These are phyloP conservation scores for Nyctanthes arbortristis DNA, from an alignment of 257 asterid genomes.

Conservation along the genomic window DNA sequence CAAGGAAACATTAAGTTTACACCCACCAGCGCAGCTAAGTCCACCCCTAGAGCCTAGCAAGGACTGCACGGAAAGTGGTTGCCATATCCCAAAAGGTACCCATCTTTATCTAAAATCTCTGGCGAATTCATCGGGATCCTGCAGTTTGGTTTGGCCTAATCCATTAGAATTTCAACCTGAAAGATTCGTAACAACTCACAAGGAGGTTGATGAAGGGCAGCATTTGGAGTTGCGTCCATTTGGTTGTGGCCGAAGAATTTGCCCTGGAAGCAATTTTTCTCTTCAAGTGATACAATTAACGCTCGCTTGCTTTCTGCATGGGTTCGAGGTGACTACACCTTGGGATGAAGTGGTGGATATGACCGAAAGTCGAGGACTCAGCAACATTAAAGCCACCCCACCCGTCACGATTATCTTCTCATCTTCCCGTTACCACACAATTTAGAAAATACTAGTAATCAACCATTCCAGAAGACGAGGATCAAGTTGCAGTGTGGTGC, in stretches of 20 bases:
- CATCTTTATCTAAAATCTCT: slow-evolving; percentile 25
- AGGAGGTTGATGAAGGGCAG: slow-evolving; percentile 28
- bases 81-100: slow-evolving; percentile 31
- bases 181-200: slow-evolving; percentile 32
- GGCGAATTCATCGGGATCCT: slow-evolving; percentile 37
- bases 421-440: too few species aligned
- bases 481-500: too few species aligned
- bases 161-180: slow-evolving; percentile 31
- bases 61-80: slow-evolving; percentile 28
- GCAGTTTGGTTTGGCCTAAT: slow-evolving; percentile 29
- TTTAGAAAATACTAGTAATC: too few species aligned
- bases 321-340: slow-evolving; percentile 26
- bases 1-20: slow-evolving; percentile 34
- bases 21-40: slow-evolving; percentile 28
- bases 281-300: slow-evolving; percentile 30
- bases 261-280: slow-evolving; percentile 27
- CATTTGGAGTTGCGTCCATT: slow-evolving; percentile 40
- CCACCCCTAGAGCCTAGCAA: slow-evolving; percentile 19
- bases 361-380: slow-evolving; percentile 27
- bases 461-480: too few species aligned
- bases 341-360: slow-evolving; percentile 19
- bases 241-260: slow-evolving; percentile 37
- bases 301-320: slow-evolving; percentile 29
- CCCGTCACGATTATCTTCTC: slow-evolving; percentile 25
- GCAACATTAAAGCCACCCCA: slow-evolving; percentile 28